A percentile compares a stretch with the other conserved stretches of the same genome.
Evolutionary conservation across 768 basidiomycete genomes (phyloP).

Genomic region (Pulveroboletus sp.): DNA sequence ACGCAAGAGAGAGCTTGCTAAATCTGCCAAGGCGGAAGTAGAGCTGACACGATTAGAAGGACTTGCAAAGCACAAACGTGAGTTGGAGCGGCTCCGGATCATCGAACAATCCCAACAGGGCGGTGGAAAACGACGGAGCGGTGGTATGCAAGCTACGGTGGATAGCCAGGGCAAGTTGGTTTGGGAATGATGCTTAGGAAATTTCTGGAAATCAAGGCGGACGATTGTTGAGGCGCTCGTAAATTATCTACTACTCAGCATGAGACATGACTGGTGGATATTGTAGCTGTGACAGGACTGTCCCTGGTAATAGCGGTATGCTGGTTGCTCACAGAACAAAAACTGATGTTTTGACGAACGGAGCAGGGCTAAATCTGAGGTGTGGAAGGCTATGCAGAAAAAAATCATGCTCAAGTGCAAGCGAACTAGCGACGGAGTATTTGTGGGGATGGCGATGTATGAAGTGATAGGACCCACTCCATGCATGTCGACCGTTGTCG

Average conservation of each 20-base stretch:
- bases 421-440: constrained; percentile 6
- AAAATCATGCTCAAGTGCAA: constrained; percentile 20
- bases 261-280: constrained; percentile 9
- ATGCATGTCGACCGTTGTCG: not conserved
- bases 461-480: constrained; percentile 5
- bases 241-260: constrained; percentile 21
- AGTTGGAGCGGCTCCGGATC: constrained; percentile 51
- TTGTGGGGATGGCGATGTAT: constrained; percentile 1
- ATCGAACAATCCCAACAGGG: constrained; percentile 37
- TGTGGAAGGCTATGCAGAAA: constrained; percentile 5
- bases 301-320: constrained; percentile 15
- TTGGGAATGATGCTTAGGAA: constrained; percentile 38
- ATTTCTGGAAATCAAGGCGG: constrained; percentile 6
- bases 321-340: constrained; percentile 21
- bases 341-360: constrained; percentile 6
- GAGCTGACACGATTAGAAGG: constrained; percentile 48
- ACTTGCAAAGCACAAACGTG: constrained; percentile 56
- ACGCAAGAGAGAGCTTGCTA: constrained; percentile 51
- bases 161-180: constrained; percentile 54
- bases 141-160: constrained; percentile 60
- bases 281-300: constrained; percentile 9
- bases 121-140: constrained; percentile 34
- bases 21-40: constrained; percentile 50
- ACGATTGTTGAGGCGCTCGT: constrained; percentile 6
- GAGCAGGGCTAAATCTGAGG: constrained; percentile 6